A percentile compares a stretch with the other conserved stretches of the same genome.
These are phyloP conservation scores for Graphiopsis chlorocephala DNA, from an alignment of 2,329 filamentous ascomycete species.

Conservation along the genomic window DNA sequence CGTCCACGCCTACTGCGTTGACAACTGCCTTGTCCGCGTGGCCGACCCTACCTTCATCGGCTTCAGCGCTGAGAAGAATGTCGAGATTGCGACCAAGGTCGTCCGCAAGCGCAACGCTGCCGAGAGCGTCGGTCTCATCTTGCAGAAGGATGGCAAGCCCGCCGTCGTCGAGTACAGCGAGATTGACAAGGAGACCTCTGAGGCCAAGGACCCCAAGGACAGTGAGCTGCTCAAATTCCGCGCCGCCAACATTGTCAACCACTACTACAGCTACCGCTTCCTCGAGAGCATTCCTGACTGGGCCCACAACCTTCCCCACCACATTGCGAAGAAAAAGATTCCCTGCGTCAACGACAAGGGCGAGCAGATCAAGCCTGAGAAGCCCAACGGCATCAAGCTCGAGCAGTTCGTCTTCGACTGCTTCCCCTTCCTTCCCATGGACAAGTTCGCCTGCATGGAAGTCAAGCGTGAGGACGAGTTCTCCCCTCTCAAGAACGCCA, in stretches of 20 bases:
- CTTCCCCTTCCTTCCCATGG: constrained; percentile 81
- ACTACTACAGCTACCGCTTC: constrained; percentile 97
- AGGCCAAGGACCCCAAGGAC: constrained; percentile 81
- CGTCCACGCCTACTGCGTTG: constrained; percentile 96
- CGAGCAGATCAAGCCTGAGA: constrained; percentile 81
- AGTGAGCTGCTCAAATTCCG: constrained; percentile 86
- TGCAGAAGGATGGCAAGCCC: constrained; percentile 92
- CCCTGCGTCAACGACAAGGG: constrained; percentile 74
- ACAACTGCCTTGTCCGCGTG: constrained; percentile 99
- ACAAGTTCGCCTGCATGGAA: constrained; percentile 93
- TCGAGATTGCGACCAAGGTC: constrained; percentile 98
- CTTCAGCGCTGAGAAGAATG: constrained; percentile 80
- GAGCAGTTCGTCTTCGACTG: constrained; percentile 99
- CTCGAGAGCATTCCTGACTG: constrained; percentile 85
- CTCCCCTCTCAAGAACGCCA: constrained; percentile 90
- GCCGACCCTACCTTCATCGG: constrained; percentile 94
- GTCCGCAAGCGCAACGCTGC: constrained; percentile 96
- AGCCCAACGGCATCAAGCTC: constrained; percentile 96
- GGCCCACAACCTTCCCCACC: constrained; percentile 83
- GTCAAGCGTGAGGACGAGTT: constrained; percentile 97
- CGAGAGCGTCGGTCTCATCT: constrained; percentile 90
- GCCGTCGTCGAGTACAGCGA: constrained; percentile 99
- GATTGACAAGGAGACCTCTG: constrained; percentile 84
- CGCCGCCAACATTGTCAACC: constrained; percentile 98
- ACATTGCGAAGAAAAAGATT: constrained; percentile 98